phyloP scores from a whole-genome alignment of 768 basidiomycete genomes.

The Clavulina sp. region DNA sequence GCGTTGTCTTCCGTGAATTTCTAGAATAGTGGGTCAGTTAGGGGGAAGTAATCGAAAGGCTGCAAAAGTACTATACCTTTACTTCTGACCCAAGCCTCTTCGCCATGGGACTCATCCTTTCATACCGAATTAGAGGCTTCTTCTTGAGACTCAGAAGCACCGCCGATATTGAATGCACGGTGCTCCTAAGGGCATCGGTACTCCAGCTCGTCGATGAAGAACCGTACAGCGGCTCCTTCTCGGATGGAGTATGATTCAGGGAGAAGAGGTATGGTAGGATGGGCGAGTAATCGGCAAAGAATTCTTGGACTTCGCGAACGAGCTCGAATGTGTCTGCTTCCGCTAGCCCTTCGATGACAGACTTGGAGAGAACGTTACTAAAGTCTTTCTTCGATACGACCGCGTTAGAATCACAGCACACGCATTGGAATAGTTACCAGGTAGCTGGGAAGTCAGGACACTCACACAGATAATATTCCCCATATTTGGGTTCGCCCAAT shows the following conservation, averaged over 20 bases:
- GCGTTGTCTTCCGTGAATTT: conserved; percentile 67
- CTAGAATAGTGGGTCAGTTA: conserved; percentile 22
- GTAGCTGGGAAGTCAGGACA: conserved; percentile 17
- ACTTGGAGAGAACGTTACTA: conserved; percentile 82
- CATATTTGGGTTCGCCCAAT: conserved; percentile 79
- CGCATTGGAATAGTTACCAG: neutral
- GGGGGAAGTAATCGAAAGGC: conserved; percentile 1
- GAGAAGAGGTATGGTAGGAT: conserved; percentile 77
- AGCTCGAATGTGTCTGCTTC: conserved; percentile 93
- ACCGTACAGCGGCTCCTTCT: conserved; percentile 50
- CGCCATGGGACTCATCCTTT: conserved; percentile 83
- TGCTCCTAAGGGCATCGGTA: conserved; percentile 49
- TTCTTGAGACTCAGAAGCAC: conserved; percentile 90
- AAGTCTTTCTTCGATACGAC: conserved; percentile 47
- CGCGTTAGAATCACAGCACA: neutral
- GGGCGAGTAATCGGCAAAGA: conserved; percentile 92
- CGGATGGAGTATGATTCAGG: conserved; percentile 54
- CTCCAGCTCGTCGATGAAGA: conserved; percentile 60
- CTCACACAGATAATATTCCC: conserved; percentile 99
- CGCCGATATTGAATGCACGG: conserved; percentile 65
- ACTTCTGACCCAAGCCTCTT: conserved; percentile 77
- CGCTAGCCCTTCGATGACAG: conserved; percentile 79
- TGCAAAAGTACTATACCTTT: conserved; percentile 32
- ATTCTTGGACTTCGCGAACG: conserved; percentile 97
- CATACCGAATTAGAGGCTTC: conserved; percentile 86